A percentile compares a stretch with the other conserved stretches of the same genome.
These are phyloP conservation scores for thale cress (Arabidopsis thaliana) DNA, from an alignment of 345 rosid genomes.

Conservation along the genomic window TAIR10.1 NC_003070.9:3662001-3662500, in stretches of 20 bases:
- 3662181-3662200: conserved; percentile 28
- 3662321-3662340: conserved; percentile 96
- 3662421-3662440: not conserved
- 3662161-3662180: conserved; percentile 82
- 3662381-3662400: conserved; percentile 39
- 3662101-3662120: conserved; percentile 94
- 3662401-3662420: conserved; percentile 8
- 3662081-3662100: conserved; percentile 93
- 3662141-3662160: conserved; percentile 89
- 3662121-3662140: conserved; percentile 92
- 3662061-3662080: conserved; percentile 65
- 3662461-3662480: conserved; percentile 96
- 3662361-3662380: conserved; percentile 99
- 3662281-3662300: conserved; percentile 99
- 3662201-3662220: not conserved
- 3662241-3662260: conserved; percentile 20
- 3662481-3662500: conserved; percentile 94
- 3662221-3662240: not conserved
- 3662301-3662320: conserved; percentile 94
- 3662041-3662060: conserved; percentile 98
- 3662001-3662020: conserved; percentile 96
- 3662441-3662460: conserved; percentile 27
- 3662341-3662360: conserved; percentile 99
- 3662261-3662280: conserved; percentile 20
- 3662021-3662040: conserved; percentile 98